A percentile compares a stretch with the other conserved stretches of the same genome.
Evolutionary conservation across 2,329 filamentous ascomycete species (phyloP).

Genomic region (Diaporthe caulivora): DNA sequence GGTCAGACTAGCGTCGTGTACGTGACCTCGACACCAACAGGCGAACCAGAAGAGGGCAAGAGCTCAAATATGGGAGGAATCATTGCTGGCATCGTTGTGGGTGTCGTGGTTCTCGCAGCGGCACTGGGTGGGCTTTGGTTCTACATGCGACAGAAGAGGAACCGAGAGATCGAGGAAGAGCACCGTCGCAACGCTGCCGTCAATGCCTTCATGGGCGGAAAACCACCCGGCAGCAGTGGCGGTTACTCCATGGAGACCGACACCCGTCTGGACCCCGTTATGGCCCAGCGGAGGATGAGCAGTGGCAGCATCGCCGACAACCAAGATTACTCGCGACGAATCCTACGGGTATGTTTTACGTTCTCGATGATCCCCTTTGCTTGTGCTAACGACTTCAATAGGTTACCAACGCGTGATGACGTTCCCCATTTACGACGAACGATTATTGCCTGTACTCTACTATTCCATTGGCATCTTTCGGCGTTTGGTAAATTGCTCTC

Average conservation of each 20-base stretch:
- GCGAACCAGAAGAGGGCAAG: conserved; percentile 41
- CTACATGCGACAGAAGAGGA: conserved; percentile 80
- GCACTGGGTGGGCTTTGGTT: conserved; percentile 79
- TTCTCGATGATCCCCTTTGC: background rate
- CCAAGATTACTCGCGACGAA: conserved; percentile 95
- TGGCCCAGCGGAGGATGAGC: conserved; percentile 87
- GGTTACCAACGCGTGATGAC: conserved; percentile 71
- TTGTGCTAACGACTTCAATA: conserved; percentile 46
- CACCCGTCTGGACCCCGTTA: conserved; percentile 86
- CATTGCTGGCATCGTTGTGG: conserved; percentile 88
- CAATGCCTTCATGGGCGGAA: conserved; percentile 78
- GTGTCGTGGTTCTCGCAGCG: conserved; percentile 77
- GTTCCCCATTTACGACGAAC: conserved; percentile 50
- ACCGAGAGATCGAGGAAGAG: conserved; percentile 84
- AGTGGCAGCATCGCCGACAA: conserved; percentile 98
- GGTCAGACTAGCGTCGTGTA: conserved; percentile 43
- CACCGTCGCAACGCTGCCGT: conserved; percentile 85
- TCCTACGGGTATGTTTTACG: conserved; percentile 85
- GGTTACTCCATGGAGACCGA: conserved; percentile 78
- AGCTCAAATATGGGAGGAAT: conserved; percentile 82
- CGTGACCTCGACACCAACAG: conserved; percentile 46
- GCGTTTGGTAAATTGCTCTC: conserved; percentile 50
- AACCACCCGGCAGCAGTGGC: conserved; percentile 72
- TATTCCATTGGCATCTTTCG: conserved; percentile 52
- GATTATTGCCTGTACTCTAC: conserved; percentile 53